phyloP scores from a whole-genome alignment of 768 basidiomycete species.

The Rhizopogon vinicolor region DNA sequence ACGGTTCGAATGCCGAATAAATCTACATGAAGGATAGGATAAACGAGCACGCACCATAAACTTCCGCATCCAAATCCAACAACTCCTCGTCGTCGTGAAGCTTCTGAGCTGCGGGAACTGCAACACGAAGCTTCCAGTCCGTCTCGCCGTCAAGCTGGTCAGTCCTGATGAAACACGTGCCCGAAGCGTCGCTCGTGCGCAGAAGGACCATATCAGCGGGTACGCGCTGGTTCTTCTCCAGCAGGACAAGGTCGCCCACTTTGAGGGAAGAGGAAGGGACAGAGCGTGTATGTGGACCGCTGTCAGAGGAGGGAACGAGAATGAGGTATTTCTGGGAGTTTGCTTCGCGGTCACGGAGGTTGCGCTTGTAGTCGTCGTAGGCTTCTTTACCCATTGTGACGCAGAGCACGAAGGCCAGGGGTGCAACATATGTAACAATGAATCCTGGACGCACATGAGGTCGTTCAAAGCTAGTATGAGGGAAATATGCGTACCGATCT shows the following conservation, averaged over 20 bases:
- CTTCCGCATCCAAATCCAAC: conserved; percentile 71
- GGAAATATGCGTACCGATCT: conserved; percentile 64
- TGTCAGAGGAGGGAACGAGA: conserved; percentile 51
- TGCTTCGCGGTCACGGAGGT: conserved; percentile 88
- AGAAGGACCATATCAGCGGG: conserved; percentile 92
- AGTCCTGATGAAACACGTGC: conserved; percentile 96
- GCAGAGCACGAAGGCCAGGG: conserved; percentile 88
- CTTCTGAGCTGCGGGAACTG: conserved; percentile 80
- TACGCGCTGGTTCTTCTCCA: conserved; percentile 97
- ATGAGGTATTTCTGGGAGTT: conserved; percentile 91
- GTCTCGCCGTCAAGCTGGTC: conserved; percentile 99
- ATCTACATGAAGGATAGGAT: not conserved
- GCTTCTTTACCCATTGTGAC: conserved; percentile 99
- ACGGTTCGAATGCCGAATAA: not conserved
- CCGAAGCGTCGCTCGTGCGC: conserved; percentile 81
- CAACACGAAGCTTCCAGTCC: conserved; percentile 96
- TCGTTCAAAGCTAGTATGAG: not conserved
- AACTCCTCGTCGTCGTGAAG: conserved; percentile 50
- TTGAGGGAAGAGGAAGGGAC: conserved; percentile 85
- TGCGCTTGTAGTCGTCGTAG: conserved; percentile 95
- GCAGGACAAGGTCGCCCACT: conserved; percentile 84
- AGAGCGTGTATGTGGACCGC: conserved; percentile 57
- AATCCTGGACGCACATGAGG: conserved; percentile 54
- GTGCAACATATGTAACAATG: conserved; percentile 93
- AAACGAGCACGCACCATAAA: conserved; percentile 62